Evolutionary conservation across 192 early-diverging fungal genomes (phyloP), one percentile per base, ranked within the genome.

Genomic region (Mortierella alpina): DNA sequence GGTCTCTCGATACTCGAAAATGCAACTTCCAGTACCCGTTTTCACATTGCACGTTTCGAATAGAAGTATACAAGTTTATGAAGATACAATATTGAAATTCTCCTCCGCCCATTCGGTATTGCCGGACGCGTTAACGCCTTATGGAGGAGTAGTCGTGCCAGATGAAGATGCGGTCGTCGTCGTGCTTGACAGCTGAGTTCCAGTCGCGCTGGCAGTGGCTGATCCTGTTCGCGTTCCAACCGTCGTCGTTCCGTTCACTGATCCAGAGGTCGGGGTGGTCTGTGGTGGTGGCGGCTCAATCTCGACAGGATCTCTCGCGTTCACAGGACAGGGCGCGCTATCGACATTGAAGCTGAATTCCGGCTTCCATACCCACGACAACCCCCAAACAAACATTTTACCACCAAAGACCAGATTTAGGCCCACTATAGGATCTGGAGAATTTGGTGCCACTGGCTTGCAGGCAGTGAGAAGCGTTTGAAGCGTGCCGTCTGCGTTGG

Each of bases 281-380:
- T 56, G 56, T 2, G 63, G 46, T 22, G 54, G 54, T 22, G 51
- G 54, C 1, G 59, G 49, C 6, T 48, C 50, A 31, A n/a, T 15
- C 13, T 49, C 20, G 40, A 7, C 48, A 51, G 68, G 48, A 39
- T 59, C 57, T 23, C 39, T 57, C 39, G 77, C 70, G 14, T 80
- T 80, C 23, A 63, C 59, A 6, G 77, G 77, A 46, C 77, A 80
- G 40, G 70, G 54, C 1, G 68, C 63, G 20, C 53, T 80, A 0
- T 60, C 70, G 9, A 72, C 77, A 63, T 72, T 80, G 57, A 80
- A 72, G 44, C 77, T 72, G 61, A 80, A 80, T 44, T 80, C 59
- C 0, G 77, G 77, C 55, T 80, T 64, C 77, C 77, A 80, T 17
- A 68, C 45, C 77, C 77, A 80, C 6, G 59, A 63, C 18, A 80